phyloP scores from a whole-genome alignment of 805 yeast genomes.

The Saccharomycopsis schoenii region DNA sequence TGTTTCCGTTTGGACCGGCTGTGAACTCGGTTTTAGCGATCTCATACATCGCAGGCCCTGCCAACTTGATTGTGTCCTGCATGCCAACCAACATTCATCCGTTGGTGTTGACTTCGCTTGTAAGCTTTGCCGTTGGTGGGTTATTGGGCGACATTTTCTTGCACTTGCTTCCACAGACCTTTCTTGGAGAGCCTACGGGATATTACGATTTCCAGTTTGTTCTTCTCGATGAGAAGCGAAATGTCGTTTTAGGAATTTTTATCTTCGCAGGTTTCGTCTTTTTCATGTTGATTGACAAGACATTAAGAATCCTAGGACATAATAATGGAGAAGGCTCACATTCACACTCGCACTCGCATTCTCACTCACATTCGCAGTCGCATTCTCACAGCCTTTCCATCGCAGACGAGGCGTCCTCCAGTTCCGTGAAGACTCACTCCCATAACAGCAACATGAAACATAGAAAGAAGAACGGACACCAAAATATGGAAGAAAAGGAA shows the following conservation, averaged over 20 bases:
- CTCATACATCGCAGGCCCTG: conserved; percentile 53
- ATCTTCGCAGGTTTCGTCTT: conserved; percentile 51
- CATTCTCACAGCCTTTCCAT: conserved; percentile 23
- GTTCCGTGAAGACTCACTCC: conserved; percentile 14
- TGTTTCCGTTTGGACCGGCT: conserved; percentile 49
- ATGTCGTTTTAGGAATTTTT: conserved; percentile 40
- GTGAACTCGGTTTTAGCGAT: conserved; percentile 57
- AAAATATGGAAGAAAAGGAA: conserved; percentile 20
- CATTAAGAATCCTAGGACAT: conserved; percentile 40
- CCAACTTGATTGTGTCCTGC: conserved; percentile 44
- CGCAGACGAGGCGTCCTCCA: conserved; percentile 15
- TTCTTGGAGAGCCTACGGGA: conserved; percentile 41
- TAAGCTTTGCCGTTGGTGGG: conserved; percentile 70
- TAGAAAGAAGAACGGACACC: conserved; percentile 19
- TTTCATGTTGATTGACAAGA: conserved; percentile 56
- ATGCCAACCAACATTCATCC: conserved; percentile 50
- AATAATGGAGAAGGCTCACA: conserved; percentile 27
- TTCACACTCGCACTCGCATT: conserved; percentile 35
- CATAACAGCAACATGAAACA: conserved; percentile 9
- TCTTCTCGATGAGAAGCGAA: conserved; percentile 41
- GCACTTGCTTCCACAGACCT: conserved; percentile 63
- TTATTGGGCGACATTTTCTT: conserved; percentile 65
- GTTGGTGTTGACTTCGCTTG: conserved; percentile 40
- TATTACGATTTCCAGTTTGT: conserved; percentile 32
- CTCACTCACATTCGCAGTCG: conserved; percentile 36